Conservation (phyloP, 176 grass and related monocot species). For the Oryza glumipatula region DNA sequence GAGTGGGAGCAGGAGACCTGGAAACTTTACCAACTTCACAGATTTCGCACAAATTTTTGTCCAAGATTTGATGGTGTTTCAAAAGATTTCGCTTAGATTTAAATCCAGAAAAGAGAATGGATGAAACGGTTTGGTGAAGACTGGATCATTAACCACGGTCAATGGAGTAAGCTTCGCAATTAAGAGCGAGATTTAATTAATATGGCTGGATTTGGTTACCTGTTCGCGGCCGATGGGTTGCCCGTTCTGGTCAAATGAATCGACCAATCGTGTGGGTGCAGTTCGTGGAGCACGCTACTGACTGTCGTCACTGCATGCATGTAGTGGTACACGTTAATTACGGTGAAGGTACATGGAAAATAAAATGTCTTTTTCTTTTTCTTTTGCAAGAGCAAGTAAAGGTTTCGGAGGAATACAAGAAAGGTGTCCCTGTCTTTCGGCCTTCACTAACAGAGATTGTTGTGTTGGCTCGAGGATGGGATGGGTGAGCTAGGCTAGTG, state of each 20-base stretch:
- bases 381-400: background rate
- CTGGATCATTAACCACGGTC: background rate
- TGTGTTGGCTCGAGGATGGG: background rate
- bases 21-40: background rate
- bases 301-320: background rate
- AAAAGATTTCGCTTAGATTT: too few relatives aligned
- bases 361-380: background rate
- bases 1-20: background rate
- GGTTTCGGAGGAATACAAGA: background rate
- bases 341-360: background rate
- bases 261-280: background rate
- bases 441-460: background rate
- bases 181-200: background rate
- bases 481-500: too few relatives aligned
- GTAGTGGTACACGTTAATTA: background rate
- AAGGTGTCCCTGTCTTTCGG: background rate
- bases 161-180: background rate
- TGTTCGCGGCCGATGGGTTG: background rate
- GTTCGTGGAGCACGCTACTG: background rate
- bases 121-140: too few relatives aligned
- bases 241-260: background rate
- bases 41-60: background rate
- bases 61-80: background rate
- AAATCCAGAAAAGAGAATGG: too few relatives aligned
- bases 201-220: background rate